Evolutionary conservation across 768 basidiomycete genomes (phyloP), one percentile per base, ranked within the genome.

Genomic region (Kwoniella europaea): DNA sequence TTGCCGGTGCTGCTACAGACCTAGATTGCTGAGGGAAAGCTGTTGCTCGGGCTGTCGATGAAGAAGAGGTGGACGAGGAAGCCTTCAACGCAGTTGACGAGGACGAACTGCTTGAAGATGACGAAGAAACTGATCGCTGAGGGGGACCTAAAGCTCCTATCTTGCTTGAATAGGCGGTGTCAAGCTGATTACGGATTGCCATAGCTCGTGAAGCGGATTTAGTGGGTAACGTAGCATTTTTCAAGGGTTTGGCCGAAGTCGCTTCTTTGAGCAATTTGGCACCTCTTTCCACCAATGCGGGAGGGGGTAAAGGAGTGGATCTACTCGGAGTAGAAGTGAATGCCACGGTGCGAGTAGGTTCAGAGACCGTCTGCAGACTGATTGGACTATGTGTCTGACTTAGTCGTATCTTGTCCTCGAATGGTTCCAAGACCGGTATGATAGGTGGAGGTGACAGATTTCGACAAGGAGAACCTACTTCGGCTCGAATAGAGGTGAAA

Each of bases 391-490:
- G 44, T 9, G 53, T 16, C 27, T 24, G 13, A 24, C 44, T 41
- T 12, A 60, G n/a, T 18, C 60, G 63, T 27, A 52, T 16, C 10
- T 41, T 54, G 10, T 50, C 44, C 13, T 63, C 41, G 16, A 18
- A 29, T 15, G 22, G 44, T 59, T 67, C 65, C 27, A 50, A 20
- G 46, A 46, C 6, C 3, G 65, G 57, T 50, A 56, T 50, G n/a
- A 53, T 46, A 20, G 62, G 61, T 15, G 63, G 24, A 9, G 60
- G 55, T 13, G 66, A 66, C 24, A 76, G 29, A 42, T 46, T 2
- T 4, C 77, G 72, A 50, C 66, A 78, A 4, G 79, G 79, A 9
- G 77, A 78, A 20, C 67, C 62, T 13, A 55, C 50, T 27, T 77
- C 78, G 18, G 76, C 74, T 15, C 72, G 71, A 18, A 78, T 76